These are phyloP conservation scores for Trichoderma sp. DNA, from an alignment of 2,329 filamentous ascomycete species.

Conservation along the genomic window DNA sequence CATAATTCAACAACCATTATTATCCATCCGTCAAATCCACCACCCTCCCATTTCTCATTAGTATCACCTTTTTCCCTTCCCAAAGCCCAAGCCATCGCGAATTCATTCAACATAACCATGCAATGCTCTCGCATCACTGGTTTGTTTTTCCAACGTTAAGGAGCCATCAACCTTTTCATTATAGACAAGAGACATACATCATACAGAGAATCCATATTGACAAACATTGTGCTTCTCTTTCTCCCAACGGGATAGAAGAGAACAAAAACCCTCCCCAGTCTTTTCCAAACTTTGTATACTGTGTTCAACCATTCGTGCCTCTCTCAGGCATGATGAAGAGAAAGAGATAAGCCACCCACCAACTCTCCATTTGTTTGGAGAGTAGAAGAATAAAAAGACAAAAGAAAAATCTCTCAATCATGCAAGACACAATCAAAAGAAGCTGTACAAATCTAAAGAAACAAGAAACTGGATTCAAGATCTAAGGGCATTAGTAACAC, in stretches of 20 bases:
- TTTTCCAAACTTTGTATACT: slow-evolving; percentile 3
- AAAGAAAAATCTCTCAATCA: slow-evolving; percentile 1
- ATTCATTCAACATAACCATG: not conserved
- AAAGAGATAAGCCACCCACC: not conserved
- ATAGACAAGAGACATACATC: slow-evolving; percentile 30
- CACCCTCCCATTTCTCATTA: slow-evolving; percentile 1
- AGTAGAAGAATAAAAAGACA: not conserved
- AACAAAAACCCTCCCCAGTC: not conserved
- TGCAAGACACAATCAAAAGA: not conserved
- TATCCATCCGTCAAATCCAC: not conserved
- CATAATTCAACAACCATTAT: not conserved
- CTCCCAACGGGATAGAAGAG: not conserved
- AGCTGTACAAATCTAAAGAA: not conserved
- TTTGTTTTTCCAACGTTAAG: slow-evolving; percentile 2
- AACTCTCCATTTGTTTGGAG: not conserved
- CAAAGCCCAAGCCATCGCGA: not conserved
- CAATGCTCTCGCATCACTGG: slow-evolving; percentile 1
- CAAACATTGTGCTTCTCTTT: slow-evolving; percentile 2
- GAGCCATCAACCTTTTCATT: slow-evolving; percentile 25
- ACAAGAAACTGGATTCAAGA: slow-evolving; percentile 6
- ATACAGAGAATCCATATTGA: slow-evolving; percentile 29
- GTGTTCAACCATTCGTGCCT: not conserved
- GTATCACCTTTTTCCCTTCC: not conserved
- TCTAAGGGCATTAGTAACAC: slow-evolving; percentile 49
- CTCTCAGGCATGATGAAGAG: not conserved